Conservation (phyloP, 371 early-diverging fungal genomes). For the Dichotomocladium elegans region DNA sequence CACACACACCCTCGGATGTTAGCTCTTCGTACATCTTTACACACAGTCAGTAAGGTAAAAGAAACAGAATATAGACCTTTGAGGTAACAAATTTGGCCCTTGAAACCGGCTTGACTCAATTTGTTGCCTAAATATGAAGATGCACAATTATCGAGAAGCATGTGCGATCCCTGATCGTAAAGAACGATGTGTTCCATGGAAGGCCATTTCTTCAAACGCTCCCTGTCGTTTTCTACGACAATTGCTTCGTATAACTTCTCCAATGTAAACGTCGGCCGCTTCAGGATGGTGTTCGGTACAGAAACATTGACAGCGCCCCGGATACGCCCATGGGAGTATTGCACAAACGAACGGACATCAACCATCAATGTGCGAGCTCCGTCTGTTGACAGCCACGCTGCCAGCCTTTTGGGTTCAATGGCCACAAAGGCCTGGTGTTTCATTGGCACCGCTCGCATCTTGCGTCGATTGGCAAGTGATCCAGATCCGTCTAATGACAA, state of each 20-base stretch:
- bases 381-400: slow-evolving; percentile 12
- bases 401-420: not conserved
- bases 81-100: slow-evolving; percentile 45
- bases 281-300: slow-evolving; percentile 57
- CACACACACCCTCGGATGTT: too few species aligned
- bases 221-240: slow-evolving; percentile 41
- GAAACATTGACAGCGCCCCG: slow-evolving; percentile 48
- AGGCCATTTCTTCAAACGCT: slow-evolving; percentile 41
- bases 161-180: slow-evolving; percentile 48
- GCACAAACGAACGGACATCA: slow-evolving; percentile 56
- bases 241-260: slow-evolving; percentile 54
- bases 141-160: slow-evolving; percentile 40
- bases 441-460: not conserved
- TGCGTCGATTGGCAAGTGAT: slow-evolving; percentile 5
- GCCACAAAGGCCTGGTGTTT: slow-evolving; percentile 2
- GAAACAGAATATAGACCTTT: slow-evolving; percentile 27
- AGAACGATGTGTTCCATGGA: slow-evolving; percentile 47
- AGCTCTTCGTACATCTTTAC: too few species aligned
- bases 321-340: slow-evolving; percentile 45
- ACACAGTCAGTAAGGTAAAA: slow-evolving; percentile 10
- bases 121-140: slow-evolving; percentile 39
- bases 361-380: slow-evolving; percentile 51
- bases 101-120: slow-evolving; percentile 25
- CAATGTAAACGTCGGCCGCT: slow-evolving; percentile 52
- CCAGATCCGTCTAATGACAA: not conserved